Evolutionary conservation across 768 basidiomycete species (phyloP).

Genomic region (Antrodiella citrinella): DNA sequence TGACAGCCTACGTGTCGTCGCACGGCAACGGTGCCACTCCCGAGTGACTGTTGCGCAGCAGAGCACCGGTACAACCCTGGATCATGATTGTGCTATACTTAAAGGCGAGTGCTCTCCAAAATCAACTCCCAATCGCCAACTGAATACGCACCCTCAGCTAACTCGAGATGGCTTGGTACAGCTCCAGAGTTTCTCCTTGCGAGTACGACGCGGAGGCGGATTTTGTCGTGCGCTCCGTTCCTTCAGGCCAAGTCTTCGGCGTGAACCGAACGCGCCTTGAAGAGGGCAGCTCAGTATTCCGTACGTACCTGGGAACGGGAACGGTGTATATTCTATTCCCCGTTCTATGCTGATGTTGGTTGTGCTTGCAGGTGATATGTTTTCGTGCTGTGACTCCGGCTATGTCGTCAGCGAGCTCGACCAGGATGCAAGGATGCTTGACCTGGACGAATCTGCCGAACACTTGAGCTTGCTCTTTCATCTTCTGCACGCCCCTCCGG

Average conservation of each 20-base stretch:
- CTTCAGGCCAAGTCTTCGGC: slow-evolving; percentile 40
- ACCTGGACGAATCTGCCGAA: slow-evolving; percentile 46
- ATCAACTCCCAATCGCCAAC: too few relatives aligned
- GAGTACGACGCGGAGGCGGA: slow-evolving; percentile 33
- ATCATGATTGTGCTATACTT: too few relatives aligned
- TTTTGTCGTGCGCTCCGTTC: slow-evolving; percentile 46
- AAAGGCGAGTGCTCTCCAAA: too few relatives aligned
- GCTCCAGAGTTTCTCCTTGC: background rate
- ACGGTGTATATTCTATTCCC: background rate
- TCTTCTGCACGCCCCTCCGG: slow-evolving; percentile 48
- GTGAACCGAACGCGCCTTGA: slow-evolving; percentile 42
- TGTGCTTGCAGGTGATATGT: slow-evolving; percentile 52
- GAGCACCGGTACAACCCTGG: too few relatives aligned
- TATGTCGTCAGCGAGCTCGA: slow-evolving; percentile 14
- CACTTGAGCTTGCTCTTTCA: slow-evolving; percentile 43
- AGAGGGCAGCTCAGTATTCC: slow-evolving; percentile 50
- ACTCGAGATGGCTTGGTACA: background rate
- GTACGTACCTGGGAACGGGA: slow-evolving; percentile 30
- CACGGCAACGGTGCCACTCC: too few relatives aligned
- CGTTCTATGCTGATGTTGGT: background rate
- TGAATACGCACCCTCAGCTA: too few relatives aligned
- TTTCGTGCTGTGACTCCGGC: slow-evolving; percentile 41
- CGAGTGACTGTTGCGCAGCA: too few relatives aligned
- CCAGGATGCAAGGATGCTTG: slow-evolving; percentile 30
- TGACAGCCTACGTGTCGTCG: too few relatives aligned